Base-by-base conservation (phyloP, 352 stramenopile genomes). In the Globisporangium canariense region DNA sequence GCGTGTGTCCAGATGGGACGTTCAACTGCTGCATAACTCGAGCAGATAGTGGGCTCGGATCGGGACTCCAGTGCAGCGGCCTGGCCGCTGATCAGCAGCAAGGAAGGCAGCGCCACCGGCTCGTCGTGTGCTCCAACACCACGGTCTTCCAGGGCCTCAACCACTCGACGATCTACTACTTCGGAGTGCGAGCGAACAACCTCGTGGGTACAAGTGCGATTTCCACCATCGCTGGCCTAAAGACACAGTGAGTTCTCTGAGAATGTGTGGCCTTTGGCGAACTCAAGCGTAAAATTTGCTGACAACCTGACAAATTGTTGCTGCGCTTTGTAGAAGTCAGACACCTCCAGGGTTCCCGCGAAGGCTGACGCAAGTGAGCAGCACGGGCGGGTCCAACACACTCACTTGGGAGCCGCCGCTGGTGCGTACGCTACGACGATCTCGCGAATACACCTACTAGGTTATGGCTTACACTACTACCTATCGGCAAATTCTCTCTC, bases 121-220 rank as follows among this genome's bases (percentile, higher is more conserved):
- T 73, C 28, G 65, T 79, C 8, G 62, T 74, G 0, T 70, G 75
- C 0, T 68, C 74, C 16, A 89, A 78, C 16, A 67, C 73, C 13
- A 68, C 70, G 1, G n/a, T 69, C 25, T 83, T 88, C 46, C 66
- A 70, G 20, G 62, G 60, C 4, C 66, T 91, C 0, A 78, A 74
- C 28, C 73, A 78, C 41, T 86, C 79, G 7, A 76, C 79, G 11
- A 69, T 53, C 2, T 91, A 89, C 45, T 84, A 75, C 54, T 72
- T 87, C 50, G 77, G 75, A 22, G 75, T 89, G 0, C 71, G 77
- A 74, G 78, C 71, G 1, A 77, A 71, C 34, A 89, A 81, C 55
- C 30, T 51, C 10, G 65, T 76, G 10, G 82, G 79, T 28, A 60
- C 34, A 9, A 83, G 82, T 34, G 22, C 6, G 1, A 61, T 66